Conservation (phyloP, 306 rosid genomes). For the Delonix regia region DNA sequence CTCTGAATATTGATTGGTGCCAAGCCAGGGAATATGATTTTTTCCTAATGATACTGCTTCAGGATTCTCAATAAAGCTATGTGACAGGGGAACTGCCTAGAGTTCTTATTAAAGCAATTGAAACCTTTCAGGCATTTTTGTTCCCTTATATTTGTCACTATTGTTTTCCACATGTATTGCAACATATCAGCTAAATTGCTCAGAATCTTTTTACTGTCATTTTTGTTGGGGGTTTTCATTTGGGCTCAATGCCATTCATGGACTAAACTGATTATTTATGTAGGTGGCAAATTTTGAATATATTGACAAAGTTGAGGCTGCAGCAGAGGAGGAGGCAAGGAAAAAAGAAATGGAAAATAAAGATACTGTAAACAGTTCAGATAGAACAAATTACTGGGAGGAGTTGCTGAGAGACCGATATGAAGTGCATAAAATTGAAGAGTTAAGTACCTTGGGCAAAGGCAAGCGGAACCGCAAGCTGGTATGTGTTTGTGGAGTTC, state of each 20-base stretch:
- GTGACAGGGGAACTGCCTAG: background rate
- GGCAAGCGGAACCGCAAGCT: slow-evolving; percentile 94
- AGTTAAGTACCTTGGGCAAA: slow-evolving; percentile 86
- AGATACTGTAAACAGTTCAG: slow-evolving; percentile 46
- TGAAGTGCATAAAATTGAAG: slow-evolving; percentile 91
- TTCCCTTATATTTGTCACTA: slow-evolving; percentile 9
- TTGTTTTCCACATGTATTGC: background rate
- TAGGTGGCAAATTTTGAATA: slow-evolving; percentile 98
- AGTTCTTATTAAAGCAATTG: slow-evolving; percentile 21
- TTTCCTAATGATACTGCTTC: background rate
- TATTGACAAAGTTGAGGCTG: slow-evolving; percentile 85
- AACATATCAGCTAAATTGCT: background rate
- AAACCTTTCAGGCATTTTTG: background rate
- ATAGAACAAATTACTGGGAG: slow-evolving; percentile 87
- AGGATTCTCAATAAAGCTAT: background rate
- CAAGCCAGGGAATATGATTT: background rate
- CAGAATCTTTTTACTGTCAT: background rate
- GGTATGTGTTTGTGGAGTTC: slow-evolving; percentile 50
- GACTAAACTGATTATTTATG: slow-evolving; percentile 30
- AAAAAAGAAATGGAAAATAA: slow-evolving; percentile 52
- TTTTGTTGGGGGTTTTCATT: background rate
- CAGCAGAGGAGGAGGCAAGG: slow-evolving; percentile 77
- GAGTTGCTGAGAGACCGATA: slow-evolving; percentile 84
- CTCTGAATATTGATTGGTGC: background rate
- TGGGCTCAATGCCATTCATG: slow-evolving; percentile 23